These are phyloP conservation scores for Pyricularia sp. DNA, from an alignment of 2,329 filamentous ascomycete species.

Conservation along the genomic window DNA sequence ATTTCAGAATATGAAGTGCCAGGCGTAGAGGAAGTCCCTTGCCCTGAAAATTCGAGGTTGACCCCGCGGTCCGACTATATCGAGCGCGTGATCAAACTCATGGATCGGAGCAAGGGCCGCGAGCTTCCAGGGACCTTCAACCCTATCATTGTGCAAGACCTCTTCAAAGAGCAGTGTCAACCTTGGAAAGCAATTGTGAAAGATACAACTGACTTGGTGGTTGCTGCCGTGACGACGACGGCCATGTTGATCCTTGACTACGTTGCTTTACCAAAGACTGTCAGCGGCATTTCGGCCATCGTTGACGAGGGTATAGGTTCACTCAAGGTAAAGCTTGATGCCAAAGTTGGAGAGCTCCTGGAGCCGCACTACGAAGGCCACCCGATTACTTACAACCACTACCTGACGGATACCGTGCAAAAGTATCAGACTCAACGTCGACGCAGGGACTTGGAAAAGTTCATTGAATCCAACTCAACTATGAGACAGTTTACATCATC, in stretches of 20 bases:
- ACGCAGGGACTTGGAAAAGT: neutral
- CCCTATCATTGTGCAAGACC: slow-evolving; percentile 19
- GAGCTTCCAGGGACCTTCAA: slow-evolving; percentile 23
- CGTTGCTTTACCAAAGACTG: slow-evolving; percentile 12
- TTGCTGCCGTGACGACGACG: slow-evolving; percentile 9
- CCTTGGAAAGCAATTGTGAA: slow-evolving; percentile 16
- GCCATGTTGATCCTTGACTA: slow-evolving; percentile 11
- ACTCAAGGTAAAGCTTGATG: slow-evolving; percentile 9
- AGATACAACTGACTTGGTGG: slow-evolving; percentile 8
- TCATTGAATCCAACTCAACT: neutral
- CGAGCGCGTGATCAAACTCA: slow-evolving; percentile 12
- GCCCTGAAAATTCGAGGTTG: neutral
- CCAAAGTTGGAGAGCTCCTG: slow-evolving; percentile 16
- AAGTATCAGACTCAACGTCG: slow-evolving; percentile 11
- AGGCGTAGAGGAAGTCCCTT: neutral
- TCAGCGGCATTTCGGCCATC: slow-evolving; percentile 6
- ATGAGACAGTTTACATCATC: too few relatives aligned
- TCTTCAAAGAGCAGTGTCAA: slow-evolving; percentile 19
- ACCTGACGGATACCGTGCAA: slow-evolving; percentile 21
- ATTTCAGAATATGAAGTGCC: slow-evolving; percentile 14
- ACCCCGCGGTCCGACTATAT: slow-evolving; percentile 7
- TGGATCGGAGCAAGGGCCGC: slow-evolving; percentile 16
- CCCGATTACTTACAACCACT: slow-evolving; percentile 27
- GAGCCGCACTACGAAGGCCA: slow-evolving; percentile 15
- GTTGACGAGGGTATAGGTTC: slow-evolving; percentile 12